phyloP scores from a whole-genome alignment of 2,329 filamentous ascomycete species.

The Chalaropsis thielavioides region DNA sequence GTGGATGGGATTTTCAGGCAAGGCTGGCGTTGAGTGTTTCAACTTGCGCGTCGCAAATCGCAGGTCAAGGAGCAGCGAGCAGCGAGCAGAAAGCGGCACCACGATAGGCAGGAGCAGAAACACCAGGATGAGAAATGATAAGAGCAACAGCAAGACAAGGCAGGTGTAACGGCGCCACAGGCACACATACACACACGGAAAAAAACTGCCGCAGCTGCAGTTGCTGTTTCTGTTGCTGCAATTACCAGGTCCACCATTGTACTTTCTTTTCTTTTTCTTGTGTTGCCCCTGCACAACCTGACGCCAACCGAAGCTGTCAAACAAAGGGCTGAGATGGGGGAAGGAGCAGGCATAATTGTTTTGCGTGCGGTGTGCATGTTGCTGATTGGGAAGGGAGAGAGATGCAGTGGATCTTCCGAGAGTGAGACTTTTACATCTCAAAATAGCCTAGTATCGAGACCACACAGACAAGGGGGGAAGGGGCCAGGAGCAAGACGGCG shows the following conservation, averaged over 20 bases:
- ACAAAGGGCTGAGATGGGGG: neutral
- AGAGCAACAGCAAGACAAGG: neutral
- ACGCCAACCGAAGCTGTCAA: conserved; percentile 6
- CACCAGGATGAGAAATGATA: neutral
- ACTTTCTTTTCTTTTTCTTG: too few relatives aligned
- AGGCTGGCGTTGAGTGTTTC: conserved; percentile 10
- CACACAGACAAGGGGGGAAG: neutral
- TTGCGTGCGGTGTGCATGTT: neutral
- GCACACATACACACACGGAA: neutral
- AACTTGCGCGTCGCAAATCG: conserved; percentile 7
- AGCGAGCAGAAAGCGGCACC: too few relatives aligned
- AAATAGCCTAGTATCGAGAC: neutral
- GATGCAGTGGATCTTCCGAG: neutral
- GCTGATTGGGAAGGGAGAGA: neutral
- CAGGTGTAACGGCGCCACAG: neutral
- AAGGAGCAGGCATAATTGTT: neutral
- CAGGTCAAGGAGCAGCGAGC: neutral
- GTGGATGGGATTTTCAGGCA: conserved; percentile 7
- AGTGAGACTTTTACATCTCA: conserved; percentile 2
- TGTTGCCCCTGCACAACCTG: neutral
- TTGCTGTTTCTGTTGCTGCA: too few relatives aligned
- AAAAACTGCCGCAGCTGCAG: neutral
- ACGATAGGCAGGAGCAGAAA: neutral
- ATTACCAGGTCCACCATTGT: neutral
- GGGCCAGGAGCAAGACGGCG: neutral